These are phyloP conservation scores for Penicillium herquei DNA, from an alignment of 495 filamentous ascomycete genomes.

Conservation along the genomic window DNA sequence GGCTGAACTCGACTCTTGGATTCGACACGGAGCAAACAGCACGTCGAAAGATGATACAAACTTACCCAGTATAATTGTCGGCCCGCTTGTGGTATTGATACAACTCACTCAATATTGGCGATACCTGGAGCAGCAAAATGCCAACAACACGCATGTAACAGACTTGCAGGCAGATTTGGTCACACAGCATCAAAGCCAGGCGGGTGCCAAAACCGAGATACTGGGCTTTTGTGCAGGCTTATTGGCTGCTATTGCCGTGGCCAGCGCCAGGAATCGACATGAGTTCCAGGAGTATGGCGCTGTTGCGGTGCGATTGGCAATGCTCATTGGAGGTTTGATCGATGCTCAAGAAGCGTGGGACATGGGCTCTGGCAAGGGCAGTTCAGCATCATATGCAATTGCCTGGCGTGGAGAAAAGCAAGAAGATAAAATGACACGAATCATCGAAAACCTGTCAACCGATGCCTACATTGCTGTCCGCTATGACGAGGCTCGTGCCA, in stretches of 20 bases:
- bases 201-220: constrained; percentile 9
- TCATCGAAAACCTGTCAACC: constrained; percentile 17
- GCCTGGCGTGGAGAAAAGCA: constrained; percentile 25
- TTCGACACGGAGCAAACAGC: too few species aligned
- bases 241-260: constrained; percentile 38
- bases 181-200: not conserved
- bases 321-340: constrained; percentile 37
- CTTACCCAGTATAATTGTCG: not conserved
- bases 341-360: constrained; percentile 37
- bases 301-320: constrained; percentile 38
- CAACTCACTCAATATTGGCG: not conserved
- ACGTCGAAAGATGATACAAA: not conserved
- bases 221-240: constrained; percentile 48
- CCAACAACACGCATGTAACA: too few species aligned
- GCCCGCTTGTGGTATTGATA: not conserved
- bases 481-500: constrained; percentile 41
- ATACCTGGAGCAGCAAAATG: not conserved
- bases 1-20: not conserved
- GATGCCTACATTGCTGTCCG: constrained; percentile 46
- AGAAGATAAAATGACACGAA: constrained; percentile 16
- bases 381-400: constrained; percentile 22
- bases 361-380: not conserved
- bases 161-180: too few species aligned
- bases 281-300: constrained; percentile 36
- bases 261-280: constrained; percentile 15